Evolutionary conservation across 768 basidiomycete genomes (phyloP), one percentile per base, ranked within the genome.

Genomic region (Ramaria sp.): DNA sequence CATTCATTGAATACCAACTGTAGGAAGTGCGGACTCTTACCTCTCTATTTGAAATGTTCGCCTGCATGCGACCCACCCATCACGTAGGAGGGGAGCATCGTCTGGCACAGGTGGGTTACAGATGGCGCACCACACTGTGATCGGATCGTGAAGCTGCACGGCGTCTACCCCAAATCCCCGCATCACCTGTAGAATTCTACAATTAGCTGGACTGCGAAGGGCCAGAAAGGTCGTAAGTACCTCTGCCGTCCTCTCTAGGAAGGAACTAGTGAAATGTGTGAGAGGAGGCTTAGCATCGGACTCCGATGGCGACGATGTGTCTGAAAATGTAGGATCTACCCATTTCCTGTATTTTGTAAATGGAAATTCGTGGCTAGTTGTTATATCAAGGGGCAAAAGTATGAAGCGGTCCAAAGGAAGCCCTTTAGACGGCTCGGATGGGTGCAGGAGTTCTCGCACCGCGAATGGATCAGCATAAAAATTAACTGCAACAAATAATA

Each of bases 111-210:
- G 82, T 16, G 85, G 83, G 56, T 85, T 81, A 55, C 76, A 74
- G 15, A 89, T 79, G 1, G 89, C 87, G 65, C 83, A 91, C 88
- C 90, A 95, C 15, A 95, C 77, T 2, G 89, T 87, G 10, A 83
- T 82, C 43, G 92, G 85, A 61, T 97, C 93, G 62, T 97, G 93
- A 53, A 94, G 74, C 68, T 93, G 88, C 79, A 96, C 78, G 4
- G 78, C 84, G 63, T 94, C 91, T 57, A 84, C 81, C 7, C 90
- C 90, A 57, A 81, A 91, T 48, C 73, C 61, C n/a, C 79, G 56
- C 85, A 94, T 91, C 49, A 92, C 25, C 53, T 55, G 16, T 52
- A 18, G 42, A n/a, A 28, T 7, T n/a, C 25, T 30, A 12, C 25
- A 3, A 47, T 30, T 15, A 18, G 24, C 22, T 27, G 1, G 25